A percentile compares a stretch with the other conserved stretches of the same genome.
Evolutionary conservation across 805 yeast genomes (phyloP).

Genomic region (Saturnispora ahearnii): DNA sequence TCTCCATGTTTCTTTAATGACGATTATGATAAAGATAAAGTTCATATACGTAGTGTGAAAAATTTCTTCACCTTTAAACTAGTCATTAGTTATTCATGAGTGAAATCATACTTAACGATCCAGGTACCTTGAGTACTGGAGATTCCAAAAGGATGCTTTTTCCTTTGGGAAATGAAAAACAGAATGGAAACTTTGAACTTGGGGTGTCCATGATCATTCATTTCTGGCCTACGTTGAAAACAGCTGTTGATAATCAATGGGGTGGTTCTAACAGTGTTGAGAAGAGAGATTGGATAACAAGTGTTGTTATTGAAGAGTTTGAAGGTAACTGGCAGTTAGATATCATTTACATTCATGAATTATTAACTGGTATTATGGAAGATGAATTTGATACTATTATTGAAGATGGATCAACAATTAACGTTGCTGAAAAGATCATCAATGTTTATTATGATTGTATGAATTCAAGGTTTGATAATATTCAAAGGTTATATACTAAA

Average conservation of each 20-base stretch:
- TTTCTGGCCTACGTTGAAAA: conserved; percentile 78
- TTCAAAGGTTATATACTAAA: conserved; percentile 50
- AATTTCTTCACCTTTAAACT: conserved; percentile 1
- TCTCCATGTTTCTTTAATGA: background rate
- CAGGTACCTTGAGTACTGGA: conserved; percentile 26
- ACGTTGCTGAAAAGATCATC: conserved; percentile 59
- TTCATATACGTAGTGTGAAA: background rate
- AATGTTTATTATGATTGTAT: conserved; percentile 58
- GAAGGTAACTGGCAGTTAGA: conserved; percentile 56
- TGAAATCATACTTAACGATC: conserved; percentile 25
- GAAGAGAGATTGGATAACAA: conserved; percentile 92
- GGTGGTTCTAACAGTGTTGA: conserved; percentile 90
- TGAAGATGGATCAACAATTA: conserved; percentile 82
- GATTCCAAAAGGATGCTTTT: conserved; percentile 17
- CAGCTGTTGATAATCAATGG: conserved; percentile 90
- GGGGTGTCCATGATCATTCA: conserved; percentile 90
- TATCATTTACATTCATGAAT: conserved; percentile 70
- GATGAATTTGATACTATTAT: conserved; percentile 88
- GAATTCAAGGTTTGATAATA: conserved; percentile 39
- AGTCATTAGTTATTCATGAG: background rate
- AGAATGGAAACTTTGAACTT: conserved; percentile 80
- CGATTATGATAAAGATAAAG: background rate
- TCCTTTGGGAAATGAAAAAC: conserved; percentile 41
- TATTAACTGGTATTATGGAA: conserved; percentile 79
- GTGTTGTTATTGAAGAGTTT: conserved; percentile 72